Evolutionary conservation across 1,139 yeast species (phyloP).

Genomic region (Blastobotrys elegans): DNA sequence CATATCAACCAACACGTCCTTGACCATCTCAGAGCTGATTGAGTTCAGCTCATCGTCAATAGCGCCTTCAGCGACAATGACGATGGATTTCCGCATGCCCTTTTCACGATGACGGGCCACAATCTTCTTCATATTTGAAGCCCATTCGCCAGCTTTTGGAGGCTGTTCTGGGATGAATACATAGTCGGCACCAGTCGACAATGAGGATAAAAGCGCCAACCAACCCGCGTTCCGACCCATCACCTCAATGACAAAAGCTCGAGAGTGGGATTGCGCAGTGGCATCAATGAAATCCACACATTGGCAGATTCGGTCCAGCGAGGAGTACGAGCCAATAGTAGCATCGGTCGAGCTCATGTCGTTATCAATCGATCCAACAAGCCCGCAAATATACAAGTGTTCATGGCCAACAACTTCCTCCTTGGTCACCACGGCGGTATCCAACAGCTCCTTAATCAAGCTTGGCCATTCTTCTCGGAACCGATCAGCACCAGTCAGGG

Average conservation of each 20-base stretch:
- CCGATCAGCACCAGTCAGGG: conserved; percentile 93
- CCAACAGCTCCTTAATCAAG: conserved; percentile 63
- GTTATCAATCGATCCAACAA: conserved; percentile 95
- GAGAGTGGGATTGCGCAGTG: conserved; percentile 92
- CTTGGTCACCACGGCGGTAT: conserved; percentile 48
- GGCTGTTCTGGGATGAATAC: conserved; percentile 91
- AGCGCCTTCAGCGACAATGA: conserved; percentile 97
- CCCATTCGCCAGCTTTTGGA: conserved; percentile 63
- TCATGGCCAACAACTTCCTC: conserved; percentile 57
- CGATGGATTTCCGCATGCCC: conserved; percentile 92
- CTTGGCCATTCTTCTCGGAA: conserved; percentile 95
- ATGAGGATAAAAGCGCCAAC: conserved; percentile 95
- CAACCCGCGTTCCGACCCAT: conserved; percentile 99
- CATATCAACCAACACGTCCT: conserved; percentile 69
- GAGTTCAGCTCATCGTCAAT: conserved; percentile 77
- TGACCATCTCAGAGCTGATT: conserved; percentile 73
- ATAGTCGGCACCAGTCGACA: conserved; percentile 92
- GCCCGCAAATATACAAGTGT: conserved; percentile 84
- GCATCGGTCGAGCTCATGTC: conserved; percentile 97
- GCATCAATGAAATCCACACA: conserved; percentile 95
- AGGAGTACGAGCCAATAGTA: conserved; percentile 93
- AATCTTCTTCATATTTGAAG: conserved; percentile 54
- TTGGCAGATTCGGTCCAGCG: conserved; percentile 88
- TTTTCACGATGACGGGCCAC: conserved; percentile 72
- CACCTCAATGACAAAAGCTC: conserved; percentile 96